phyloP scores from a whole-genome alignment of 495 filamentous ascomycete genomes.

The Niebla homalea region DNA sequence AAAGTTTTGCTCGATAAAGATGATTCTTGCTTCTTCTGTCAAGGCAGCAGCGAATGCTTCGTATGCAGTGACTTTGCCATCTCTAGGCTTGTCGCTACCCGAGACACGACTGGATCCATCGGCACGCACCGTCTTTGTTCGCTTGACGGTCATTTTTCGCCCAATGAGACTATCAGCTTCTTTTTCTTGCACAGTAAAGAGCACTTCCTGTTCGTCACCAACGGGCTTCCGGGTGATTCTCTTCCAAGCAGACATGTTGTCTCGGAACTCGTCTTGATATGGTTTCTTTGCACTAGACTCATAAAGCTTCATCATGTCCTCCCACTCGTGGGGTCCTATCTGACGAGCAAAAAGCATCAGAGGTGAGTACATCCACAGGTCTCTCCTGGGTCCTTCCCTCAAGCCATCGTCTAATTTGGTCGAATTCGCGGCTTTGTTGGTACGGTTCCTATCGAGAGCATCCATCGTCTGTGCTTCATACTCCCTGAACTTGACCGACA shows the following conservation, averaged over 20 bases:
- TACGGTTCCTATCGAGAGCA: constrained; percentile 35
- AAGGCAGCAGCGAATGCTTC: constrained; percentile 75
- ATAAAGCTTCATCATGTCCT: constrained; percentile 63
- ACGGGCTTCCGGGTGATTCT: constrained; percentile 61
- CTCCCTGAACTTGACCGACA: constrained; percentile 67
- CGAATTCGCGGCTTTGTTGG: constrained; percentile 37
- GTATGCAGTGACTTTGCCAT: constrained; percentile 55
- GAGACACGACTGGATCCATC: constrained; percentile 44
- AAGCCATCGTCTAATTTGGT: constrained; percentile 35
- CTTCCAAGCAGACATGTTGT: constrained; percentile 73
- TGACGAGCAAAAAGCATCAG: constrained; percentile 76
- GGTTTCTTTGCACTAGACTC: constrained; percentile 58
- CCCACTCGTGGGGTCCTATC: constrained; percentile 68
- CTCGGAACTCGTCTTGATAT: constrained; percentile 71
- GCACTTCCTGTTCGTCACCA: constrained; percentile 72
- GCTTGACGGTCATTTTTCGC: constrained; percentile 82
- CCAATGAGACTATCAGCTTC: constrained; percentile 64
- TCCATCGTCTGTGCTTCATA: constrained; percentile 52
- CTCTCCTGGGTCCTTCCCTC: constrained; percentile 38
- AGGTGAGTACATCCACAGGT: constrained; percentile 72
- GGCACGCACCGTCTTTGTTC: constrained; percentile 68
- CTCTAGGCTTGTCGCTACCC: constrained; percentile 45
- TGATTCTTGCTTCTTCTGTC: constrained; percentile 62
- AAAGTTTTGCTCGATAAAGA: constrained; percentile 90
- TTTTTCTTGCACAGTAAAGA: constrained; percentile 80